Evolutionary conservation across 495 filamentous ascomycete species (phyloP).

Genomic region (Aspergillus cristatus): DNA sequence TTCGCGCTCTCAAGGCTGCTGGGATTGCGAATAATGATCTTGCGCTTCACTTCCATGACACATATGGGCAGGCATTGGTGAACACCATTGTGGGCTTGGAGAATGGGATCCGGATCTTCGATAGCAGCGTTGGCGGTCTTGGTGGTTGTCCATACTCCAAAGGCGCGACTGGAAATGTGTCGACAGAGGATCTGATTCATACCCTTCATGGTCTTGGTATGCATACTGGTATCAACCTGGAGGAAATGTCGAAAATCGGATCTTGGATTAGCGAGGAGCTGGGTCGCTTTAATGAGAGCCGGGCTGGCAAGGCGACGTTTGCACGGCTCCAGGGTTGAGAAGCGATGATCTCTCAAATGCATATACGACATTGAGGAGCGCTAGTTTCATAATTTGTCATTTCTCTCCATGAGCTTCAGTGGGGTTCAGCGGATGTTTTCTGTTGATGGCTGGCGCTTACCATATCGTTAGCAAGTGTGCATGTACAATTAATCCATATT

Average conservation of each 20-base stretch:
- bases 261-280: constrained; percentile 84
- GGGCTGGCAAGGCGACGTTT: constrained; percentile 69
- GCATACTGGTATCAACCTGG: constrained; percentile 80
- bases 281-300: constrained; percentile 63
- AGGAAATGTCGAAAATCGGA: constrained; percentile 70
- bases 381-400: too few species aligned
- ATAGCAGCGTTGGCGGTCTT: constrained; percentile 80
- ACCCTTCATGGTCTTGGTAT: constrained; percentile 80
- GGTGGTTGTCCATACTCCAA: constrained; percentile 92
- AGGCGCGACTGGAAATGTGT: constrained; percentile 90
- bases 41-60: constrained; percentile 94
- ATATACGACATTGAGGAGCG: too few species aligned
- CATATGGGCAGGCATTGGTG: constrained; percentile 88
- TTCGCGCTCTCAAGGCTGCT: constrained; percentile 61
- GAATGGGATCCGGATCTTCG: constrained; percentile 81
- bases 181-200: constrained; percentile 89
- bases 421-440: too few species aligned
- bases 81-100: constrained; percentile 83
- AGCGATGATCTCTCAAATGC: too few species aligned
- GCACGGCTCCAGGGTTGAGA: constrained; percentile 32
- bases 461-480: too few species aligned
- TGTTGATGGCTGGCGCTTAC: too few species aligned
- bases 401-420: too few species aligned
- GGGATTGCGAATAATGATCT: constrained; percentile 73
- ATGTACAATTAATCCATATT: too few species aligned